Conservation (phyloP, 2,329 filamentous ascomycete genomes). For the Xenosphaeropsis pyriputrescens region DNA sequence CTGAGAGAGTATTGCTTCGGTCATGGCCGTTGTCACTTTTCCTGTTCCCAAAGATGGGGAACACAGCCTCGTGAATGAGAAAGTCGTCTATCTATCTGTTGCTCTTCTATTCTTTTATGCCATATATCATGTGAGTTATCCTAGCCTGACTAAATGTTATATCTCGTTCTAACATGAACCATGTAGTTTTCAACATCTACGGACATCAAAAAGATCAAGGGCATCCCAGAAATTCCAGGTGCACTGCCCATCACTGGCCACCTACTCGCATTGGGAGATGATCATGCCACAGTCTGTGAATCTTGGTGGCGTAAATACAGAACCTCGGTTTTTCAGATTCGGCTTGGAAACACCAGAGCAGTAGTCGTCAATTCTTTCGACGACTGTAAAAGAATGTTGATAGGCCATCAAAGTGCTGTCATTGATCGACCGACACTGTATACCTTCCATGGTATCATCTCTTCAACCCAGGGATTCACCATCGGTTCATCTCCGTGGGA, state of each 20-base stretch:
- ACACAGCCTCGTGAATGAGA: no score
- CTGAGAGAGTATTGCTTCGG: no score
- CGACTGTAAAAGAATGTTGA: constrained; percentile 32
- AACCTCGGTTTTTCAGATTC: constrained; percentile 33
- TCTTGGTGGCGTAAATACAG: constrained; percentile 31
- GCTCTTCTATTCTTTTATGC: no score
- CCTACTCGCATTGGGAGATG: constrained; percentile 32
- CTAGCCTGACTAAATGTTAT: no score
- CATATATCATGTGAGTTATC: no score
- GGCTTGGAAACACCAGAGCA: constrained; percentile 34
- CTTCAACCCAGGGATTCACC: constrained; percentile 35
- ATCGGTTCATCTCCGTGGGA: constrained; percentile 39
- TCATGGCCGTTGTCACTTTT: no score
- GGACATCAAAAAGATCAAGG: constrained; percentile 31
- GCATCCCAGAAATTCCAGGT: constrained; percentile 32
- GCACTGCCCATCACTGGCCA: constrained; percentile 33
- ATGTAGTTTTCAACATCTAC: constrained; percentile 16
- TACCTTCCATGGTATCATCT: constrained; percentile 37
- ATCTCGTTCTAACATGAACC: no score
- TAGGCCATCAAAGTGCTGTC: constrained; percentile 31
- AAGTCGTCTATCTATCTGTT: no score
- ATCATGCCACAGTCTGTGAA: constrained; percentile 35
- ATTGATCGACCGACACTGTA: constrained; percentile 34
- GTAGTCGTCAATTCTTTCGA: constrained; percentile 37
- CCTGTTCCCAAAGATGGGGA: no score